phyloP scores from a whole-genome alignment of 495 filamentous ascomycete species.

The Penicillium canariense region DNA sequence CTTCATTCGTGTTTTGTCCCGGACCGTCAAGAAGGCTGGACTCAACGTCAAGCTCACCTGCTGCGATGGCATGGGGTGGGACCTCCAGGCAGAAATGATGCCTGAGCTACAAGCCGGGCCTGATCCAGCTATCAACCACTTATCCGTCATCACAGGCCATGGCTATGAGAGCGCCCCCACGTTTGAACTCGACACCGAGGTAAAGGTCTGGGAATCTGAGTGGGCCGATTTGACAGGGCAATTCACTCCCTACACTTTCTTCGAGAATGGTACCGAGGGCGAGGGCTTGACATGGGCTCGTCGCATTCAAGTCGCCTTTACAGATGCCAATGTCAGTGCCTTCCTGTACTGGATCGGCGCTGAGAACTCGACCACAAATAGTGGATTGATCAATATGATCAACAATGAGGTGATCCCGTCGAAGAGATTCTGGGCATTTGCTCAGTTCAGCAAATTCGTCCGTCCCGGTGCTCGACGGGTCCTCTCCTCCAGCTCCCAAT shows the following conservation, averaged over 20 bases:
- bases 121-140: slow-evolving; percentile 2
- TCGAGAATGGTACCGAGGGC: slow-evolving; percentile 40
- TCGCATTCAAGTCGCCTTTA: slow-evolving; percentile 38
- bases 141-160: neutral
- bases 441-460: slow-evolving; percentile 1
- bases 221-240: slow-evolving; percentile 48
- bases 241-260: slow-evolving; percentile 37
- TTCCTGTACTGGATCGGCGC: slow-evolving; percentile 54
- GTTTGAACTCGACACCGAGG: slow-evolving; percentile 15
- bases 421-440: slow-evolving; percentile 2
- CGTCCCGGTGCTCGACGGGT: slow-evolving; percentile 4
- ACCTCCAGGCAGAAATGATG: neutral
- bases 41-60: neutral
- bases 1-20: slow-evolving; percentile 46
- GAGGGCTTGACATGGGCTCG: slow-evolving; percentile 58
- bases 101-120: neutral
- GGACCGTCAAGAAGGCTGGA: slow-evolving; percentile 19
- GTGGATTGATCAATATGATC: slow-evolving; percentile 3
- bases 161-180: neutral
- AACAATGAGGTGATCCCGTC: slow-evolving; percentile 7
- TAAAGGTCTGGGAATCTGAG: slow-evolving; percentile 49
- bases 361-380: slow-evolving; percentile 1
- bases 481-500: neutral
- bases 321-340: slow-evolving; percentile 40
- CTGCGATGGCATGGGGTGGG: slow-evolving; percentile 5